phyloP scores from a whole-genome alignment of 495 filamentous ascomycete genomes.

The Filosporella fistucella region DNA sequence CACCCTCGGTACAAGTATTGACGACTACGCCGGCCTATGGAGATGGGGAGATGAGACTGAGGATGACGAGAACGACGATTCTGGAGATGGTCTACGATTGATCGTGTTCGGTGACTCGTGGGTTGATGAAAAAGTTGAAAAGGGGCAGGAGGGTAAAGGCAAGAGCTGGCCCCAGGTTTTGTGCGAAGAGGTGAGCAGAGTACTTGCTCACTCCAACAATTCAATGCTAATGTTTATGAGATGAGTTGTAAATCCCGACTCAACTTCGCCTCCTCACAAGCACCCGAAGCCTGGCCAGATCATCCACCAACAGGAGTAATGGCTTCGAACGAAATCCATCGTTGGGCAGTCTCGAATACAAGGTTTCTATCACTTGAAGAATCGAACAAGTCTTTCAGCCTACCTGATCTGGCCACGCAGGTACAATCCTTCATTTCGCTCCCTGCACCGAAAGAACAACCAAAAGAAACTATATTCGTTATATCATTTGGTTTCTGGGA shows the following conservation, averaged over 20 bases:
- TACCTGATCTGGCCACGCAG: constrained; percentile 37
- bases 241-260: constrained; percentile 13
- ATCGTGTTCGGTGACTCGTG: constrained; percentile 25
- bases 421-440: constrained; percentile 33
- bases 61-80: neutral
- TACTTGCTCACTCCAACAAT: neutral
- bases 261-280: constrained; percentile 14
- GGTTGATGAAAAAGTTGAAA: constrained; percentile 13
- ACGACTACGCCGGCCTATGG: constrained; percentile 9
- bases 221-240: constrained; percentile 9
- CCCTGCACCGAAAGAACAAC: constrained; percentile 8
- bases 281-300: constrained; percentile 16
- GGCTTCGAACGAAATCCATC: constrained; percentile 24
- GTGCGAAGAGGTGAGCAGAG: constrained; percentile 26
- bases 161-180: constrained; percentile 23
- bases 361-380: no score
- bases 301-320: constrained; percentile 33
- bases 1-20: constrained; percentile 3
- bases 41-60: constrained; percentile 12
- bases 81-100: constrained; percentile 5
- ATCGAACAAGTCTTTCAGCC: no score
- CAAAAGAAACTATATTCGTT: constrained; percentile 38
- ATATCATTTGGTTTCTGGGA: constrained; percentile 45
- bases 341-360: no score
- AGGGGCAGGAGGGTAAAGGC: constrained; percentile 7